Evolutionary conservation across 208 protist species (phyloP), one percentile per base, ranked within the genome.

Genomic region (Trypanosoma rangeli): DNA sequence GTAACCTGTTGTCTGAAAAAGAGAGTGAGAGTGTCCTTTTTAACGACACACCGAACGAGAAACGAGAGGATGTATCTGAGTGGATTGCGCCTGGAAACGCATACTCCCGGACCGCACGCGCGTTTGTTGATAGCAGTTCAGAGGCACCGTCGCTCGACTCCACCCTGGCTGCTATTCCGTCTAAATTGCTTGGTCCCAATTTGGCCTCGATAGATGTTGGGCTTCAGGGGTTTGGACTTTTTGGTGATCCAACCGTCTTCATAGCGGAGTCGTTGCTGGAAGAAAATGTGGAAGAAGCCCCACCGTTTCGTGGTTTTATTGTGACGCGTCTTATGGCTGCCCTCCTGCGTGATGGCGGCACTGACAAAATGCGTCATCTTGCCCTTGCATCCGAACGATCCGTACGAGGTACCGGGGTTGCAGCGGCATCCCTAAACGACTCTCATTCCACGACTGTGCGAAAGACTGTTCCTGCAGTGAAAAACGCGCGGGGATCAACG

Each of bases 241-340:
- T 68, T 68, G 65, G 68, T 54, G 59, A 77, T 62, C 66, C 69
- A 26, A 60, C 60, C 13, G 66, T 77, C 29, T n/a, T 66, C 18
- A 10, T 71, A 7, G 69, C 68, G 12, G 69, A 72, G 49, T 70
- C 64, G 15, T 46, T 73, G 44, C 28, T 80, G 44, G 65, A 67
- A 26, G 44, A 76, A 46, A 39, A 18, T 13, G 26, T 67, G 20
- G 58, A 76, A 18, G 74, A 77, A 10, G 55, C 85, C 20, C 74
- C 77, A n/a, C 63, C 83, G 13, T 81, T 74, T 0, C 57, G 48
- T 24, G 68, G 73, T 15, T 85, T 82, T 62, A 37, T 95, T 42
- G 52, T 93, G 31, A 95, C 85, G 18, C 84, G 80, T 24, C 82
- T 92, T 22, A 79, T 93, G 54, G 84, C 85, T 26, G 75, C 73